A percentile compares a stretch with the other conserved stretches of the same genome.
Evolutionary conservation across 805 yeast species (phyloP).

Genomic region (Starmerella apicola): DNA sequence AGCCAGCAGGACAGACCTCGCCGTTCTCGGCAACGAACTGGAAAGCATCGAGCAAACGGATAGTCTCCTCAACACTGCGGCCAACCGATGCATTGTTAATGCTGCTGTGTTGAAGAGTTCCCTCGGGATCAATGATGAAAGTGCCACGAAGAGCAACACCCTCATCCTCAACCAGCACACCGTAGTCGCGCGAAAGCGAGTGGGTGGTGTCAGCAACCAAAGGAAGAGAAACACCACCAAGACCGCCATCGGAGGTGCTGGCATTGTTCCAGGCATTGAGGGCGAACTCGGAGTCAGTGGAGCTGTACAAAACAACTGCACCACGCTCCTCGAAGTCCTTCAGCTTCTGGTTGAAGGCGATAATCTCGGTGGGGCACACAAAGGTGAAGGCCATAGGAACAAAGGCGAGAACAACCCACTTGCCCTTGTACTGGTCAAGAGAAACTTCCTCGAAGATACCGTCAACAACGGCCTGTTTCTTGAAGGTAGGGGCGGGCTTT

Average conservation of each 20-base stretch:
- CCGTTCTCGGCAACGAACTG: constrained; percentile 98
- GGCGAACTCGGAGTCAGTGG: constrained; percentile 97
- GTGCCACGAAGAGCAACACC: constrained; percentile 97
- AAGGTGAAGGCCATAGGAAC: constrained; percentile 99
- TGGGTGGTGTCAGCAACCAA: constrained; percentile 95
- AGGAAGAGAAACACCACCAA: constrained; percentile 91
- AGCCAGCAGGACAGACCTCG: constrained; percentile 99
- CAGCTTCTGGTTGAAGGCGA: constrained; percentile 94
- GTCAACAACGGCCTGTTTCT: constrained; percentile 92
- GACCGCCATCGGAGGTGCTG: constrained; percentile 94
- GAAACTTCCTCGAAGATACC: constrained; percentile 92
- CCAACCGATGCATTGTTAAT: constrained; percentile 99
- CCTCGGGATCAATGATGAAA: constrained; percentile 94
- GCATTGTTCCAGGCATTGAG: constrained; percentile 97
- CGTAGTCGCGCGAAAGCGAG: constrained; percentile 87
- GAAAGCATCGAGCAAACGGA: constrained; percentile 97
- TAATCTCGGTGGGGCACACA: constrained; percentile 98
- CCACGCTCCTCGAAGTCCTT: constrained; percentile 78
- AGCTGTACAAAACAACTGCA: constrained; percentile 84
- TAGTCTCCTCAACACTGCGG: constrained; percentile 94
- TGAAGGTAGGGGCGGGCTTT: constrained; percentile 93
- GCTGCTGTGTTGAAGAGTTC: constrained; percentile 89
- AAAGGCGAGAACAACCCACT: constrained; percentile 94
- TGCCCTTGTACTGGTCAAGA: constrained; percentile 89
- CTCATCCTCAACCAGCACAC: constrained; percentile 90